phyloP scores from a whole-genome alignment of 495 filamentous ascomycete species.

The Penicillium paradoxum region DNA sequence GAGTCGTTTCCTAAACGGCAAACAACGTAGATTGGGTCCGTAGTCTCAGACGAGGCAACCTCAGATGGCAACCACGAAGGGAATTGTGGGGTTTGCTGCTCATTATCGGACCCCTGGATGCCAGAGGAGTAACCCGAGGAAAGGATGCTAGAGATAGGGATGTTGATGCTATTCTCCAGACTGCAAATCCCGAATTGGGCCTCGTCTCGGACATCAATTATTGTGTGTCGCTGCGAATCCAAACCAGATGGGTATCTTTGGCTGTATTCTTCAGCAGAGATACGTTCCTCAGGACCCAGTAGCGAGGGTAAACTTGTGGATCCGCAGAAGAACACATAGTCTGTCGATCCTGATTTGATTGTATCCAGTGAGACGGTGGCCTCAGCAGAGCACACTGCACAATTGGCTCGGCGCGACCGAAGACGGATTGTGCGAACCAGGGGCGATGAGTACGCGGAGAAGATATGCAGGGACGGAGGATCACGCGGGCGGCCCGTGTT shows the following conservation, averaged over 20 bases:
- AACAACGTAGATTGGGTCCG: conserved; percentile 62
- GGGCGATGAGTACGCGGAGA: conserved; percentile 64
- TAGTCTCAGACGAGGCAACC: conserved; percentile 18
- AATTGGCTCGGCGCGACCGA: conserved; percentile 58
- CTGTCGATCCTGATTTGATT: conserved; percentile 57
- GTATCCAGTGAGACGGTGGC: conserved; percentile 57
- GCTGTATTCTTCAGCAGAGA: conserved; percentile 54
- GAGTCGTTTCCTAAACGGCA: conserved; percentile 89
- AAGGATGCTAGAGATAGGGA: conserved; percentile 63
- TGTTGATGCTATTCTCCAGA: conserved; percentile 67
- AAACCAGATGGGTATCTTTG: conserved; percentile 13
- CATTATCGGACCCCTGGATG: conserved; percentile 6
- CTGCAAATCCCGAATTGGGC: conserved; percentile 80
- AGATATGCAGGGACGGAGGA: conserved; percentile 55
- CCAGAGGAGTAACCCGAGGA: conserved; percentile 12
- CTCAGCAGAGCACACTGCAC: conserved; percentile 66
- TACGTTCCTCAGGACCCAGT: conserved; percentile 55
- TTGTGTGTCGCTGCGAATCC: conserved; percentile 33
- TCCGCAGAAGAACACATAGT: conserved; percentile 81
- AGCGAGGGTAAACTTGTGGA: conserved; percentile 42
- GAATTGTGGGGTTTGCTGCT: conserved; percentile 1
- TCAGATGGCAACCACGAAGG: conserved; percentile 44
- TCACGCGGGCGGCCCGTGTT: conserved; percentile 27
- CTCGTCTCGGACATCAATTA: conserved; percentile 79
- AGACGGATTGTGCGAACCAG: conserved; percentile 72